Evolutionary conservation across 768 basidiomycete genomes (phyloP).

Genomic region (Leucocoprinus leucothites): DNA sequence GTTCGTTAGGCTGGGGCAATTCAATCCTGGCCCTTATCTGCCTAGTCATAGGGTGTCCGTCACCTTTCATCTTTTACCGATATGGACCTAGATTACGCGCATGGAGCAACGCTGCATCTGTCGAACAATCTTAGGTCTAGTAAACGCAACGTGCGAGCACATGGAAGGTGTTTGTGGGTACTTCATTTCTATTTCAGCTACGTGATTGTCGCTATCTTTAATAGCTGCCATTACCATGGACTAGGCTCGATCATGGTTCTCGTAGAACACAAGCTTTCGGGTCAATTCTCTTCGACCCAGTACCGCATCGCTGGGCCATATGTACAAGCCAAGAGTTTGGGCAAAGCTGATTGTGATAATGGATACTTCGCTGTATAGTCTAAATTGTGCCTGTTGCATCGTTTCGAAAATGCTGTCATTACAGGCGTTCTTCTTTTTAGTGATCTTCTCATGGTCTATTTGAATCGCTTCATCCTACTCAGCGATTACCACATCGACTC

Average conservation of each 20-base stretch:
- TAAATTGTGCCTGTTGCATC: background rate
- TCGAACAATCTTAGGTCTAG: conserved; percentile 21
- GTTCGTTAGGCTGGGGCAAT: conserved; percentile 44
- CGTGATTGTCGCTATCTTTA: background rate
- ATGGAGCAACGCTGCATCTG: conserved; percentile 33
- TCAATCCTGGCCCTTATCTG: conserved; percentile 52
- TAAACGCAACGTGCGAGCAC: background rate
- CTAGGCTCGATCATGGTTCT: background rate
- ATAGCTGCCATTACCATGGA: background rate
- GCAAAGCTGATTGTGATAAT: background rate
- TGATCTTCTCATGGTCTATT: no score
- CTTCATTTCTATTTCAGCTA: background rate
- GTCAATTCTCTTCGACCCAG: background rate
- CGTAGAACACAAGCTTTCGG: background rate
- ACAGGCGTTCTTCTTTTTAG: no score
- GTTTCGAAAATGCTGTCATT: background rate
- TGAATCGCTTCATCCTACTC: no score
- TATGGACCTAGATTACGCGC: conserved; percentile 34
- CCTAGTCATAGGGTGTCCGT: conserved; percentile 50
- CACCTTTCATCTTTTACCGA: conserved; percentile 40
- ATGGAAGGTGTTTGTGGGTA: background rate
- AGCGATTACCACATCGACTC: no score
- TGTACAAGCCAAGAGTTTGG: background rate
- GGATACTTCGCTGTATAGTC: background rate
- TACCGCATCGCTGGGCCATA: background rate